Conservation (phyloP, 164 flowering plant species). For the Sextonia rubra region DNA sequence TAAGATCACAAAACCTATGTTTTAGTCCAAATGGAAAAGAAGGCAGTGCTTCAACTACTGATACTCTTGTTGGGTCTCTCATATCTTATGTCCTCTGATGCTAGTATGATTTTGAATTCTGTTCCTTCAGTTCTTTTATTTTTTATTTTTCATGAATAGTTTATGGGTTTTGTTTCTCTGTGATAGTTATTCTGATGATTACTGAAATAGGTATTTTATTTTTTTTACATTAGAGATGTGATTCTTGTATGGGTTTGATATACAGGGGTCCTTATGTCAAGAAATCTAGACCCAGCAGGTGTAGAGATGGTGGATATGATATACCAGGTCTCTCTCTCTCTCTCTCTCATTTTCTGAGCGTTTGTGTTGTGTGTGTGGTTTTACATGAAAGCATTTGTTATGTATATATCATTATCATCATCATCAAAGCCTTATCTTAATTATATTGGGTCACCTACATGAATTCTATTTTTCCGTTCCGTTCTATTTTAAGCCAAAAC, state of each 20-base stretch:
- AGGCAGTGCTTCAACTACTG: conserved; percentile 18
- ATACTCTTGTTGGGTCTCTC: conserved; percentile 30
- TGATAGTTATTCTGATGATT: not conserved
- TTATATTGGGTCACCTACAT: no score
- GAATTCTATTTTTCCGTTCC: no score
- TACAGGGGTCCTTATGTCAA: conserved; percentile 30
- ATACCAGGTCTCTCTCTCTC: conserved; percentile 26
- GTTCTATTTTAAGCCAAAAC: no score
- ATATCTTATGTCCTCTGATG: conserved; percentile 22
- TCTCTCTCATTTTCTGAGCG: conserved; percentile 20
- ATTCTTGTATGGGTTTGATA: not conserved
- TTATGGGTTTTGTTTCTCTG: not conserved
- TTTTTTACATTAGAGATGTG: not conserved
- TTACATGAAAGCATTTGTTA: not conserved
- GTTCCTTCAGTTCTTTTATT: not conserved
- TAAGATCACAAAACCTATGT: not conserved
- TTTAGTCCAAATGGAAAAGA: conserved; percentile 22
- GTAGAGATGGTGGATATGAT: conserved; percentile 14
- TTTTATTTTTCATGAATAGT: not conserved
- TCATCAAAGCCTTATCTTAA: no score
- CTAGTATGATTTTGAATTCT: conserved; percentile 21
- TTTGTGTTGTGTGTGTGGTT: not conserved
- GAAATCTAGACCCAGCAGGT: conserved; percentile 14
- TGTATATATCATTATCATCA: no score
- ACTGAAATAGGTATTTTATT: not conserved